Evolutionary conservation across 805 yeast genomes (phyloP).

Genomic region (Torulaspora delbrueckii): DNA sequence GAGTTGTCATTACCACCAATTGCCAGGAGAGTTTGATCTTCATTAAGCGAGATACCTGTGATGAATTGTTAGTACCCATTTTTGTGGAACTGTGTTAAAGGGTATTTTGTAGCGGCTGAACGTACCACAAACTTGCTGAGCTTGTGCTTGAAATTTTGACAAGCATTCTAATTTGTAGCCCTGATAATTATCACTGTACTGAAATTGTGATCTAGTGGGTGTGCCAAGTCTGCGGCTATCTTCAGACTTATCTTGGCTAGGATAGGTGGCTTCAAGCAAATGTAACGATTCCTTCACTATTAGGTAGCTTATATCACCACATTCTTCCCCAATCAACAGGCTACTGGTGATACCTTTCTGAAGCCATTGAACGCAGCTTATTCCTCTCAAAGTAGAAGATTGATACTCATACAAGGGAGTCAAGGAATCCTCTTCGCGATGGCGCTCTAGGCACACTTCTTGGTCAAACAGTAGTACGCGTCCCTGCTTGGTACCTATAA

Average conservation of each 20-base stretch:
- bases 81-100: background rate
- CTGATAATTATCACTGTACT: conserved; percentile 1
- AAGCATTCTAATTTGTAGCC: conserved; percentile 19
- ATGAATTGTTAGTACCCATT: background rate
- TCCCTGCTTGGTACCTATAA: conserved; percentile 59
- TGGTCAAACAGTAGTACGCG: conserved; percentile 45
- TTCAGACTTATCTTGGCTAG: background rate
- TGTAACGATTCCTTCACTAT: conserved; percentile 23
- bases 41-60: conserved; percentile 55
- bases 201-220: background rate
- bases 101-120: background rate
- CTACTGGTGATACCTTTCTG: conserved; percentile 18
- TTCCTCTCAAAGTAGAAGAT: conserved; percentile 37
- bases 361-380: conserved; percentile 61
- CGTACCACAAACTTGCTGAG: conserved; percentile 58
- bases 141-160: conserved; percentile 42
- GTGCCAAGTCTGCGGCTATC: background rate
- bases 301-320: conserved; percentile 51
- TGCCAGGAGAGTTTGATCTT: conserved; percentile 53
- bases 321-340: conserved; percentile 62
- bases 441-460: conserved; percentile 15
- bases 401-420: conserved; percentile 20
- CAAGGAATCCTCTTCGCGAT: conserved; percentile 3
- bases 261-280: background rate
- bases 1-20: conserved; percentile 83